Evolutionary conservation across 2,329 filamentous ascomycete species (phyloP).

Genomic region (Fusarium aywerte): DNA sequence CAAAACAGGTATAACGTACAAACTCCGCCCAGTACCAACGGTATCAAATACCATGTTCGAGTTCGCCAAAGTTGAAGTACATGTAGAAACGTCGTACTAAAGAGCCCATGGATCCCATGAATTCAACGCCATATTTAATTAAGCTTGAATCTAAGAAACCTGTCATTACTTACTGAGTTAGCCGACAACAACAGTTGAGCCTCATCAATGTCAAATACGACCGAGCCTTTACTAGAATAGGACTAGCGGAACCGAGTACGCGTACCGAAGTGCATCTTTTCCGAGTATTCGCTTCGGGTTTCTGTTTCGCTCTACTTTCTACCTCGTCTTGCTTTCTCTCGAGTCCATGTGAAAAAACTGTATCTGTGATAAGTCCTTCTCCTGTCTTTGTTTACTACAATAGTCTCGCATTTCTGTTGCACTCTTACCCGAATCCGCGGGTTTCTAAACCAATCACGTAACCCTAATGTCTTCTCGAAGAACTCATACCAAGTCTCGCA

Average conservation of each 20-base stretch:
- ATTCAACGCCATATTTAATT: neutral
- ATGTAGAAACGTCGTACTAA: slow-evolving; percentile 35
- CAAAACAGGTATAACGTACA: slow-evolving; percentile 24
- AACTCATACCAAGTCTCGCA: slow-evolving; percentile 51
- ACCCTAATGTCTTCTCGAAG: slow-evolving; percentile 42
- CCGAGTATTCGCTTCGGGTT: slow-evolving; percentile 42
- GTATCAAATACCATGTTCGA: slow-evolving; percentile 44
- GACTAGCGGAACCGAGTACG: slow-evolving; percentile 41
- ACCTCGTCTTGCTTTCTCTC: slow-evolving; percentile 11
- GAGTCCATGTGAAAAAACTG: slow-evolving; percentile 15
- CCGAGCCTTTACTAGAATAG: neutral
- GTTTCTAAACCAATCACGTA: slow-evolving; percentile 9
- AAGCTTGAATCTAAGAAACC: neutral
- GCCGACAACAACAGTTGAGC: neutral
- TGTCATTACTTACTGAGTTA: neutral
- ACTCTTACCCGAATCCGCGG: slow-evolving; percentile 39
- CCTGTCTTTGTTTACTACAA: slow-evolving; percentile 1
- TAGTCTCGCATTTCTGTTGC: slow-evolving; percentile 9
- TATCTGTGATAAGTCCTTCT: slow-evolving; percentile 3
- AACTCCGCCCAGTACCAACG: slow-evolving; percentile 40
- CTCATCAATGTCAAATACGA: slow-evolving; percentile 2
- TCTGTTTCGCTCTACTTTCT: neutral
- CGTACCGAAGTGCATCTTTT: slow-evolving; percentile 25
- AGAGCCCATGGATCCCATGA: neutral
- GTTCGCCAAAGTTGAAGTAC: slow-evolving; percentile 41